A percentile compares a stretch with the other conserved stretches of the same genome.
Evolutionary conservation across 2,329 filamentous ascomycete genomes (phyloP).

Genomic region (Paracamarosporium sp.): DNA sequence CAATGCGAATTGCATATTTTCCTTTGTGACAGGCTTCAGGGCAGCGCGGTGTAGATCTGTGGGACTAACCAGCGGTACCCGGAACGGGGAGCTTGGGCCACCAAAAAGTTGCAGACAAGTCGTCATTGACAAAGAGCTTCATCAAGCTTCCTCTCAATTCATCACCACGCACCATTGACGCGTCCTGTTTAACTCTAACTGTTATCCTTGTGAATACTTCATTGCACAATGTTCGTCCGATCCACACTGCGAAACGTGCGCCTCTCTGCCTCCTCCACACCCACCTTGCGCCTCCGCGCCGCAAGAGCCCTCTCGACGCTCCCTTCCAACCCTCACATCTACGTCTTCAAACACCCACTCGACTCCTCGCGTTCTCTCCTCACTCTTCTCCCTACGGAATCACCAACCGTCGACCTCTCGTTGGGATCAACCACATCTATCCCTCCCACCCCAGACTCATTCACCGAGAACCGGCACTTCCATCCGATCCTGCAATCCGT

Average conservation of each 20-base stretch:
- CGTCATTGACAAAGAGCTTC: conserved; percentile 3
- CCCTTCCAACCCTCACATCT: conserved; percentile 56
- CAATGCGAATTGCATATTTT: too few relatives aligned
- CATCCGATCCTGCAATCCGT: conserved; percentile 63
- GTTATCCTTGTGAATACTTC: background rate
- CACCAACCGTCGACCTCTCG: conserved; percentile 60
- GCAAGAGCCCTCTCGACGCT: conserved; percentile 47
- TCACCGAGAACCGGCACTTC: conserved; percentile 64
- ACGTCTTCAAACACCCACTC: conserved; percentile 56
- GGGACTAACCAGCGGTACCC: too few relatives aligned
- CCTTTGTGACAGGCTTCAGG: too few relatives aligned
- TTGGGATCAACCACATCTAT: conserved; percentile 62
- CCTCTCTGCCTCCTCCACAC: conserved; percentile 14
- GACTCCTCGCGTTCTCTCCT: conserved; percentile 54
- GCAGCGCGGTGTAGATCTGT: too few relatives aligned
- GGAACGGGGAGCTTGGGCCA: conserved; percentile 7
- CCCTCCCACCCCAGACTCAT: conserved; percentile 63
- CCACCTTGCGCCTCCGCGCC: conserved; percentile 28
- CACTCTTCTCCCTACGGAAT: conserved; percentile 62
- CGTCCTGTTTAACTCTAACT: background rate
- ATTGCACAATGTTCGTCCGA: conserved; percentile 25
- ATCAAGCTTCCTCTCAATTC: background rate
- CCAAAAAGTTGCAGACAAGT: background rate
- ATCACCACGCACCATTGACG: background rate
- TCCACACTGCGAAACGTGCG: conserved; percentile 26